phyloP scores from a whole-genome alignment of 805 yeast species.

The Metschnikowia cubensis region DNA sequence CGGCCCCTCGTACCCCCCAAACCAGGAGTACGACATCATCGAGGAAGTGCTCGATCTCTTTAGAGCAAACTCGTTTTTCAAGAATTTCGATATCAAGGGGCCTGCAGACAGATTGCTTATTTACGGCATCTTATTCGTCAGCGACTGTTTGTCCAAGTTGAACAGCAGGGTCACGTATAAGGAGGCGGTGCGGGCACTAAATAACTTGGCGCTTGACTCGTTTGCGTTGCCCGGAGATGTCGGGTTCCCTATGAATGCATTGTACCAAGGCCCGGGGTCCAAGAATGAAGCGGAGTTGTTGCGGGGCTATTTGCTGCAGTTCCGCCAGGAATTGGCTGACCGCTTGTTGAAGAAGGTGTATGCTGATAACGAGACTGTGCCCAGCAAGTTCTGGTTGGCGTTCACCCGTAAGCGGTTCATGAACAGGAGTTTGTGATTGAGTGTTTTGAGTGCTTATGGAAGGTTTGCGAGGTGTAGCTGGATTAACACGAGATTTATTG shows the following conservation, averaged over 20 bases:
- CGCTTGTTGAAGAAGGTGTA: conserved; percentile 75
- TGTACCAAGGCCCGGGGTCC: conserved; percentile 70
- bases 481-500: too few species aligned
- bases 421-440: conserved; percentile 70
- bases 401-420: conserved; percentile 92
- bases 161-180: conserved; percentile 43
- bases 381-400: conserved; percentile 94
- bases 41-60: conserved; percentile 91
- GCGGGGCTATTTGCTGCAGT: conserved; percentile 80
- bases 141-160: conserved; percentile 75
- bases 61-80: conserved; percentile 93
- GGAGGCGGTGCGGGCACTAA: conserved; percentile 67
- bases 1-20: conserved; percentile 85
- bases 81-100: conserved; percentile 94
- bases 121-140: conserved; percentile 86
- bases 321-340: conserved; percentile 88
- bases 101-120: conserved; percentile 89
- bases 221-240: conserved; percentile 94
- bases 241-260: conserved; percentile 84
- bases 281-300: conserved; percentile 75
- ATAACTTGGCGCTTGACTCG: conserved; percentile 81
- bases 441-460: too few species aligned
- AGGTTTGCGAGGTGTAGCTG: too few species aligned
- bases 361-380: conserved; percentile 50
- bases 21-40: conserved; percentile 74